Conservation (phyloP, 371 early-diverging fungal species). For the Lichtheimia ramosa region DNA sequence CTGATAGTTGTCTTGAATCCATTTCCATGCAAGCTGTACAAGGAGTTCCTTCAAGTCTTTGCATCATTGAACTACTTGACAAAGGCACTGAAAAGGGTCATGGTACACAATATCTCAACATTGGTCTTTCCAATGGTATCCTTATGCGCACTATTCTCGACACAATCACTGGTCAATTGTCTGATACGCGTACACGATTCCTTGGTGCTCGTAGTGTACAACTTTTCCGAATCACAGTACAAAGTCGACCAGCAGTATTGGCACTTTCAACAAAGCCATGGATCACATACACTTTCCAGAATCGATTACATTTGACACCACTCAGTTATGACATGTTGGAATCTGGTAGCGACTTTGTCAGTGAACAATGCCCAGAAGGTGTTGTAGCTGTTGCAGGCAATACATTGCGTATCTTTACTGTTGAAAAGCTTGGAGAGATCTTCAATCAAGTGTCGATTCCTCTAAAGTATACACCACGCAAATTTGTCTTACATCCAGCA, state of each 20-base stretch:
- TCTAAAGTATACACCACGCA: constrained; percentile 88
- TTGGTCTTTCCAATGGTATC: constrained; percentile 91
- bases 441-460: constrained; percentile 87
- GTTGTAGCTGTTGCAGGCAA: constrained; percentile 88
- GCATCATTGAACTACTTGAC: constrained; percentile 80
- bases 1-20: constrained; percentile 75
- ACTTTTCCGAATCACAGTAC: constrained; percentile 68
- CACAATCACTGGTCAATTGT: constrained; percentile 79
- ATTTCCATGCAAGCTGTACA: constrained; percentile 79
- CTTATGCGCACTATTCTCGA: constrained; percentile 87
- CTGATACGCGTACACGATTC: constrained; percentile 87
- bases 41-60: constrained; percentile 57
- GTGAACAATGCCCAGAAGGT: constrained; percentile 89
- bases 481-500: constrained; percentile 70
- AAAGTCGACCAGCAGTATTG: constrained; percentile 74
- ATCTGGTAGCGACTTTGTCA: constrained; percentile 84
- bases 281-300: constrained; percentile 84
- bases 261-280: constrained; percentile 89
- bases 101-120: constrained; percentile 79
- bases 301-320: constrained; percentile 55
- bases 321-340: constrained; percentile 78
- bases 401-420: constrained; percentile 80
- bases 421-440: constrained; percentile 81
- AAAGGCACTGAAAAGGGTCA: constrained; percentile 56
- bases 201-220: constrained; percentile 86